A percentile compares a stretch with the other conserved stretches of the same genome.
These are phyloP conservation scores for Ophiostoma sp. DNA, from an alignment of 2,329 filamentous ascomycete genomes.

Conservation along the genomic window DNA sequence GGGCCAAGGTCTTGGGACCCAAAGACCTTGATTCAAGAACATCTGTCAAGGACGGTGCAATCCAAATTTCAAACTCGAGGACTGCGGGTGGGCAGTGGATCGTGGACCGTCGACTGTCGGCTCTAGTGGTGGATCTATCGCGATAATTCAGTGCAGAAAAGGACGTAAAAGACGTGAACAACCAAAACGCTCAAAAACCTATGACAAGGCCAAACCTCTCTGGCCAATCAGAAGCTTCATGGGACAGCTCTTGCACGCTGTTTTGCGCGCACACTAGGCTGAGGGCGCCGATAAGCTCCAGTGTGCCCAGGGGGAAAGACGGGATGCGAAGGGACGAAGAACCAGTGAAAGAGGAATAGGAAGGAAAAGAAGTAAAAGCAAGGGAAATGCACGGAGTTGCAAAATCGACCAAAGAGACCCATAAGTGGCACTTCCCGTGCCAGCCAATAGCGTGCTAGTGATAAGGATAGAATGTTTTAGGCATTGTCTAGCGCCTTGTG, in stretches of 20 bases:
- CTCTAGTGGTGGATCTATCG: background rate
- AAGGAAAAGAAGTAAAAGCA: background rate
- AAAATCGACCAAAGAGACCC: background rate
- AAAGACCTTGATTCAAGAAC: background rate
- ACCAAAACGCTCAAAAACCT: background rate
- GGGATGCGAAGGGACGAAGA: background rate
- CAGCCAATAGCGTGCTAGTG: slow-evolving; percentile 2
- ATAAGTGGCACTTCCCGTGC: background rate
- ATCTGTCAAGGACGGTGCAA: background rate
- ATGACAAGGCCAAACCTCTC: background rate
- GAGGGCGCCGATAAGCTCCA: background rate
- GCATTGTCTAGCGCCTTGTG: background rate
- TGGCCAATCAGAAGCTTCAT: background rate
- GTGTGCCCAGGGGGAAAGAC: background rate
- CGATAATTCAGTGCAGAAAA: background rate
- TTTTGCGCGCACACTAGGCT: background rate
- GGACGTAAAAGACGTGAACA: background rate
- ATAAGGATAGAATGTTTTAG: background rate
- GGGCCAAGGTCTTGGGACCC: background rate
- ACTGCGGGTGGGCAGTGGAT: background rate
- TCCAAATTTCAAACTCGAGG: background rate
- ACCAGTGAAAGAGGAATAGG: background rate
- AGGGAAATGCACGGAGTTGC: background rate
- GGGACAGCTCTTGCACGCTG: background rate
- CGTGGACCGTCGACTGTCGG: background rate